These are phyloP conservation scores for Eimeria tenella DNA, from an alignment of 169 alveolate genomes.

Conservation along the genomic window DNA sequence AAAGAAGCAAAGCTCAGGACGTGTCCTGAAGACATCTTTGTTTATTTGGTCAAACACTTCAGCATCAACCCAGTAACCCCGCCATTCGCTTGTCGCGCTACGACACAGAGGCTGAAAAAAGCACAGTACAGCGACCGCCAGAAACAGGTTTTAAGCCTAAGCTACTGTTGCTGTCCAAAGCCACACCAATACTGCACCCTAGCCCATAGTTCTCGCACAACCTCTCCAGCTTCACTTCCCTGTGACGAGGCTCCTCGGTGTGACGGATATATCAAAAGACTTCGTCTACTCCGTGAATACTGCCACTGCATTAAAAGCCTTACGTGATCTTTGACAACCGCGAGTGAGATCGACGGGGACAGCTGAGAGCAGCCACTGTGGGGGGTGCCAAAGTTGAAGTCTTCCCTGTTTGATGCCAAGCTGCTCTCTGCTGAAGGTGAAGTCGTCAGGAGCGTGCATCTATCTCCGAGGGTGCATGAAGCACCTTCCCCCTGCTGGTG, in stretches of 20 bases:
- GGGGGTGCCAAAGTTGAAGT: not conserved
- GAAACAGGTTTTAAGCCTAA: not conserved
- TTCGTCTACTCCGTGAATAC: no score
- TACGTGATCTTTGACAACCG: constrained; percentile 29
- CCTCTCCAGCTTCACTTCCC: no score
- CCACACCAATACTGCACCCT: no score
- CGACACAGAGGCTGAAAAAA: constrained; percentile 74
- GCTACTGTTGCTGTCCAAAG: no score
- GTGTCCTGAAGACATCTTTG: constrained; percentile 82
- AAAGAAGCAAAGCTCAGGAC: constrained; percentile 80
- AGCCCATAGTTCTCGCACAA: no score
- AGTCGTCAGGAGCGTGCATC: no score
- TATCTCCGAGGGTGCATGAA: no score
- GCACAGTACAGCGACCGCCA: not conserved
- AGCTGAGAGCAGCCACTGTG: constrained; percentile 71
- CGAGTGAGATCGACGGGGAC: constrained; percentile 17
- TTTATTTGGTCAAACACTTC: constrained; percentile 80
- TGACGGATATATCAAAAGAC: no score
- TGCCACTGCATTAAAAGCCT: not conserved
- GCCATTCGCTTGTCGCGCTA: constrained; percentile 77
- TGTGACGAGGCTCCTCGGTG: no score
- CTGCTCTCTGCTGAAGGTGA: no score
- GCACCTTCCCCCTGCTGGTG: constrained; percentile 15
- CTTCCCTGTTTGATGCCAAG: not conserved
- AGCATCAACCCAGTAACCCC: constrained; percentile 79